Evolutionary conservation across 305 asterid genomes (phyloP).

Genomic region (Euphrasia arctica): DNA sequence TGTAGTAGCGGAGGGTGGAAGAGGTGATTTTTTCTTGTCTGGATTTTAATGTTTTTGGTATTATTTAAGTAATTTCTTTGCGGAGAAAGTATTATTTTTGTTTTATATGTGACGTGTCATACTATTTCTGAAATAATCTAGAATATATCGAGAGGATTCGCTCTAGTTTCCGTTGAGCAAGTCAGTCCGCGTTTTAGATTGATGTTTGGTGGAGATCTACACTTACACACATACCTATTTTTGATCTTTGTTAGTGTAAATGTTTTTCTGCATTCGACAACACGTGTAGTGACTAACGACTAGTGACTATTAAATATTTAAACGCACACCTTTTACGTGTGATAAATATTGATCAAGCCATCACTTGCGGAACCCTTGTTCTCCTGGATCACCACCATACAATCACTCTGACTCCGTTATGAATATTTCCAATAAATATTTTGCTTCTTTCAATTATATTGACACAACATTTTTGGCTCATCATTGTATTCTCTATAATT

Average conservation of each 20-base stretch:
- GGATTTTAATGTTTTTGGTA: conserved; percentile 7
- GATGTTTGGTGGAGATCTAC: conserved; percentile 1
- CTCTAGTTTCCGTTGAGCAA: conserved; percentile 11
- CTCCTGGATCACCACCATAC: conserved; percentile 15
- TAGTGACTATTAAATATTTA: neutral
- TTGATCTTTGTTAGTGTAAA: conserved; percentile 7
- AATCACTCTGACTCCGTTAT: conserved; percentile 7
- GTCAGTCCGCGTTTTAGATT: conserved; percentile 15
- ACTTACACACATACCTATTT: conserved; percentile 2
- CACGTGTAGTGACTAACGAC: neutral
- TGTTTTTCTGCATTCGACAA: conserved; percentile 4
- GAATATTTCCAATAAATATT: neutral
- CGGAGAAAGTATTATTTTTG: conserved; percentile 3
- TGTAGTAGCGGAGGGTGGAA: conserved; percentile 93
- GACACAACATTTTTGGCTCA: neutral
- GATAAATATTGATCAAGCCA: neutral
- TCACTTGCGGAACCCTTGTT: conserved; percentile 14
- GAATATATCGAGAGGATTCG: neutral
- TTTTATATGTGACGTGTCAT: conserved; percentile 18
- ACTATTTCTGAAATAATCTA: neutral
- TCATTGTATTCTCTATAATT: conserved; percentile 14
- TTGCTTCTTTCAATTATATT: conserved; percentile 10
- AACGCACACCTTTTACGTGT: neutral
- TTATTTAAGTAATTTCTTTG: neutral
- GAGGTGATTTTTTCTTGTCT: conserved; percentile 54